Conservation (phyloP, 2,329 filamentous ascomycete species). For the Phialophora chinensis region DNA sequence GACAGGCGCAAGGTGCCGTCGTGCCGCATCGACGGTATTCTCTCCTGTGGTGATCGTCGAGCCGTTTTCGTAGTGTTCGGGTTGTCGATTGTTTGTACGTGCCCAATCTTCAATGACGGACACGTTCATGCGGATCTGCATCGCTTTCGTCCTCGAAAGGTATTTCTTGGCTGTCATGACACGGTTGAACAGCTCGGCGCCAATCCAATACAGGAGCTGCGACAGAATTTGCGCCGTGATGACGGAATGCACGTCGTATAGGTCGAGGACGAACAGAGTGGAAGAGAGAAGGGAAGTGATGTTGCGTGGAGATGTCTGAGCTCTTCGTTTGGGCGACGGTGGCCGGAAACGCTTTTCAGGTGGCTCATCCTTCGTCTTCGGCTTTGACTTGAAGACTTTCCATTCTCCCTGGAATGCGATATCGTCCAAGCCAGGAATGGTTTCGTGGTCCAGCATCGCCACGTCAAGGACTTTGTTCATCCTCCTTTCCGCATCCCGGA, state of each 20-base stretch:
- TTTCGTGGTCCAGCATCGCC: conserved; percentile 97
- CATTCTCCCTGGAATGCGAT: conserved; percentile 98
- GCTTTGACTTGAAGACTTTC: conserved; percentile 94
- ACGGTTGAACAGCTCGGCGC: conserved; percentile 94
- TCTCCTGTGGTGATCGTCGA: conserved; percentile 86
- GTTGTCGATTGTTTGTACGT: conserved; percentile 85
- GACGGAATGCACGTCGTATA: conserved; percentile 99
- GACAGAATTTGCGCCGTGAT: conserved; percentile 90
- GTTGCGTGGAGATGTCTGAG: conserved; percentile 90
- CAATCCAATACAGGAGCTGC: conserved; percentile 94
- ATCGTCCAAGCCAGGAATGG: conserved; percentile 95
- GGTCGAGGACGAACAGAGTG: conserved; percentile 92
- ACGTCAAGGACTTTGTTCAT: conserved; percentile 94
- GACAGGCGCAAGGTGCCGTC: conserved; percentile 83
- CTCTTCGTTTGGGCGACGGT: conserved; percentile 88
- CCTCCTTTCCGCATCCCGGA: conserved; percentile 90
- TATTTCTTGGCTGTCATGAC: conserved; percentile 97
- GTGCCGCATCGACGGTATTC: conserved; percentile 80
- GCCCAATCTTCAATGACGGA: conserved; percentile 97
- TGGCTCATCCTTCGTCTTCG: conserved; percentile 84
- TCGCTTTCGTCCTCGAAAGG: conserved; percentile 92
- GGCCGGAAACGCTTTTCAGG: conserved; percentile 89
- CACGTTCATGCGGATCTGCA: conserved; percentile 99
- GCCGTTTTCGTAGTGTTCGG: conserved; percentile 93
- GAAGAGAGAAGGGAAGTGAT: conserved; percentile 95